Conservation (phyloP, 2,329 filamentous ascomycete species). For the Thielaviopsis ethacetica region DNA sequence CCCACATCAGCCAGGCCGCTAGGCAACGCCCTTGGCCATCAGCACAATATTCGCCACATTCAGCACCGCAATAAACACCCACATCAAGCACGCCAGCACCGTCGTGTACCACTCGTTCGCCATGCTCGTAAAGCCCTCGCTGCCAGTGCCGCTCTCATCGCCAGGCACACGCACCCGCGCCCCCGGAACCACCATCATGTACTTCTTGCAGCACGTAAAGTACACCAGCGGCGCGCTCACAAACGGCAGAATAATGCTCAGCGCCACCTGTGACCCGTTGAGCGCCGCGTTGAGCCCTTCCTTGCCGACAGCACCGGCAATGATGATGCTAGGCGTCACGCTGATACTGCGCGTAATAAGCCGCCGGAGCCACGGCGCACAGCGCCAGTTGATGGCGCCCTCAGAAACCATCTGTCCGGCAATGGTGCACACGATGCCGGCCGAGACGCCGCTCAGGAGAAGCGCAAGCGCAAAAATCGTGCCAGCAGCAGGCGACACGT, state of each 20-base stretch:
- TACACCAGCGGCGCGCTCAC: conserved; percentile 71
- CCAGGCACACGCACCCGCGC: conserved; percentile 19
- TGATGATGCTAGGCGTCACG: conserved; percentile 68
- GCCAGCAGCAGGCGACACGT: conserved; percentile 58
- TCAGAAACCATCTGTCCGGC: conserved; percentile 80
- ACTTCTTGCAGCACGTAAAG: conserved; percentile 64
- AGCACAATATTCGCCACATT: conserved; percentile 58
- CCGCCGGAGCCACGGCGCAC: conserved; percentile 63
- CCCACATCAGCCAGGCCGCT: background rate
- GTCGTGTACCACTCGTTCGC: conserved; percentile 52
- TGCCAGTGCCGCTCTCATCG: conserved; percentile 13
- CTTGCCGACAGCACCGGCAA: conserved; percentile 61
- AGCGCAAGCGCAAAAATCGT: conserved; percentile 73
- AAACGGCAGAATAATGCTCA: conserved; percentile 68
- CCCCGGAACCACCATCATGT: conserved; percentile 54
- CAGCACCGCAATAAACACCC: conserved; percentile 60
- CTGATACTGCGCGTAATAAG: conserved; percentile 64
- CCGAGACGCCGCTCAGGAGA: conserved; percentile 62
- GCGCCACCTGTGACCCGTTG: conserved; percentile 59
- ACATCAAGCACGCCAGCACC: conserved; percentile 40
- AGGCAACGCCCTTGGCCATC: conserved; percentile 24
- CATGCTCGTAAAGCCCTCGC: conserved; percentile 37
- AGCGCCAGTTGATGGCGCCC: conserved; percentile 59
- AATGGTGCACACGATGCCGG: conserved; percentile 79
- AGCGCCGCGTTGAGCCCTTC: conserved; percentile 54